Percentiles rank a stretch among this genome's conserved stretches.
phyloP scores from a whole-genome alignment of 768 basidiomycete species.

The Lepiota subincarnata region DNA sequence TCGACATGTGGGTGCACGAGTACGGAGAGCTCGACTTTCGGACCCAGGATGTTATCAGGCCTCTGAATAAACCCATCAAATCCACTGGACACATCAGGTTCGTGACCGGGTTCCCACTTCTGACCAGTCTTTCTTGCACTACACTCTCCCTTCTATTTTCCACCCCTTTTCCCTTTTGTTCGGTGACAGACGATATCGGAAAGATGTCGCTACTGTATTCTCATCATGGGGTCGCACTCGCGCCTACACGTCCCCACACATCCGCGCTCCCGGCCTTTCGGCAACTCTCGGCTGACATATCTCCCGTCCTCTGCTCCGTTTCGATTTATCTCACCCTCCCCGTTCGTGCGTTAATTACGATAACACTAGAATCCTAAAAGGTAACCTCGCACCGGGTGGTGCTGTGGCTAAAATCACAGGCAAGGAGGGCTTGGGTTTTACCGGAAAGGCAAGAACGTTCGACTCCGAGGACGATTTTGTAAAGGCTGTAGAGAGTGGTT shows the following conservation, averaged over 20 bases:
- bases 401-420: constrained; percentile 98
- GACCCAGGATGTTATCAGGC: constrained; percentile 82
- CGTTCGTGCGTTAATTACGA: neutral
- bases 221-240: neutral
- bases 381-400: constrained; percentile 91
- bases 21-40: constrained; percentile 68
- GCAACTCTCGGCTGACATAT: no score
- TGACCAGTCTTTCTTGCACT: constrained; percentile 8
- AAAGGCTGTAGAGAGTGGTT: constrained; percentile 81
- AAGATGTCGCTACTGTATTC: neutral
- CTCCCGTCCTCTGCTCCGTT: neutral
- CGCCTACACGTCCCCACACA: neutral
- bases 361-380: constrained; percentile 70
- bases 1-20: constrained; percentile 82
- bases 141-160: neutral
- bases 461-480: constrained; percentile 88
- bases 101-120: constrained; percentile 14
- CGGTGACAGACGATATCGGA: neutral
- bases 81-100: constrained; percentile 85
- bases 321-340: neutral
- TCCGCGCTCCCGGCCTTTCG: no score
- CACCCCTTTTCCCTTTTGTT: neutral
- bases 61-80: constrained; percentile 86
- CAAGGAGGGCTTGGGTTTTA: constrained; percentile 88
- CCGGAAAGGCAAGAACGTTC: constrained; percentile 90